phyloP scores from a whole-genome alignment of 2,329 filamentous ascomycete genomes.

The Phialophora verrucosa region DNA sequence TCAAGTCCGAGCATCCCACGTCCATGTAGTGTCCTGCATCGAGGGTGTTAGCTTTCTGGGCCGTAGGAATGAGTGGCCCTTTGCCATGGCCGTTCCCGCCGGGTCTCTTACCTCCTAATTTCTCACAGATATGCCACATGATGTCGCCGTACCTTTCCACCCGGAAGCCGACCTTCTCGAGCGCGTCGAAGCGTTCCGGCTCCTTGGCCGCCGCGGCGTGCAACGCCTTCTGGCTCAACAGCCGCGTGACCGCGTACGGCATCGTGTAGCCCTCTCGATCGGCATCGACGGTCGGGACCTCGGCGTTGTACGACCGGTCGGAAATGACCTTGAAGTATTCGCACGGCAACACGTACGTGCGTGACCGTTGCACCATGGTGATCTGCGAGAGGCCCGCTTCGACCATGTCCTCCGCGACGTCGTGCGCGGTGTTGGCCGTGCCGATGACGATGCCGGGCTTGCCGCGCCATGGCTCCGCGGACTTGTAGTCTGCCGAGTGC shows the following conservation, averaged over 20 bases:
- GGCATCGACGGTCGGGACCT: slow-evolving; percentile 35
- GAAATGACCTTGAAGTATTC: slow-evolving; percentile 38
- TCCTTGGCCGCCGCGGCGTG: slow-evolving; percentile 43
- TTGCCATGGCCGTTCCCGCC: no score
- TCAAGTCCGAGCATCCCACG: slow-evolving; percentile 51
- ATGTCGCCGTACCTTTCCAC: slow-evolving; percentile 49
- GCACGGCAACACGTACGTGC: slow-evolving; percentile 44
- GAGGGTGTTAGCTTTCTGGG: background rate
- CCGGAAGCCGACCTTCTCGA: slow-evolving; percentile 52
- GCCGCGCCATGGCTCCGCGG: slow-evolving; percentile 45
- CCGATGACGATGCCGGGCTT: slow-evolving; percentile 56
- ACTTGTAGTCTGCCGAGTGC: slow-evolving; percentile 47
- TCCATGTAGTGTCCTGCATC: slow-evolving; percentile 53
- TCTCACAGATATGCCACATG: slow-evolving; percentile 48
- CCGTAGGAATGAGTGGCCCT: no score
- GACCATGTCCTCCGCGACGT: slow-evolving; percentile 57
- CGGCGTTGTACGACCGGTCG: slow-evolving; percentile 36
- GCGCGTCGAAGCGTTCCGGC: slow-evolving; percentile 48
- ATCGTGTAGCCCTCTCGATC: slow-evolving; percentile 38
- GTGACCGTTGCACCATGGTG: slow-evolving; percentile 56
- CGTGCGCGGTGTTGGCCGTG: slow-evolving; percentile 56
- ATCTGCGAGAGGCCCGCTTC: slow-evolving; percentile 49
- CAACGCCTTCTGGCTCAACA: slow-evolving; percentile 43
- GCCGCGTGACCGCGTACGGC: slow-evolving; percentile 42
- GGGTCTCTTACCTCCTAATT: slow-evolving; percentile 45